Evolutionary conservation across 805 yeast species (phyloP).

Genomic region (Myxozyma mucilagina): DNA sequence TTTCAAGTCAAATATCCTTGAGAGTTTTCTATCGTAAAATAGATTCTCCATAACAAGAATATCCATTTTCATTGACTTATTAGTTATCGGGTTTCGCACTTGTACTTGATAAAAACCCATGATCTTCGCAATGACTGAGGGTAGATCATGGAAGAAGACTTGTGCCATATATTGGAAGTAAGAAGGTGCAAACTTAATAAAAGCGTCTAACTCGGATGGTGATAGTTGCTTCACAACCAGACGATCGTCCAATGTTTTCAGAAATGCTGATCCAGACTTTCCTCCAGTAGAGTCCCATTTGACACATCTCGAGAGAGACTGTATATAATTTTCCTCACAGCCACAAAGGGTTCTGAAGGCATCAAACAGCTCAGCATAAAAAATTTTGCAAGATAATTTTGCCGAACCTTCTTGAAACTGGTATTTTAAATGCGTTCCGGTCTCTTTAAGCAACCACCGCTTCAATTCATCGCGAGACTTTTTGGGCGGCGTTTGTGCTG

Average conservation of each 20-base stretch:
- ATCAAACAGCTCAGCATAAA: slow-evolving; percentile 94
- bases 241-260: slow-evolving; percentile 88
- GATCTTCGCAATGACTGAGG: slow-evolving; percentile 90
- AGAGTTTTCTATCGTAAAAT: slow-evolving; percentile 77
- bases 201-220: slow-evolving; percentile 86
- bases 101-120: slow-evolving; percentile 95
- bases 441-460: slow-evolving; percentile 69
- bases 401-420: slow-evolving; percentile 87
- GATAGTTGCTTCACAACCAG: slow-evolving; percentile 87
- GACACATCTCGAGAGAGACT: slow-evolving; percentile 87
- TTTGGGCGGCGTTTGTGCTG: not conserved
- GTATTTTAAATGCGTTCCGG: slow-evolving; percentile 87
- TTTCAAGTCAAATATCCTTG: slow-evolving; percentile 89
- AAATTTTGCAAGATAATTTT: slow-evolving; percentile 84
- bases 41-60: slow-evolving; percentile 93
- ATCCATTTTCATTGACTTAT: slow-evolving; percentile 80
- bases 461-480: slow-evolving; percentile 48
- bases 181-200: slow-evolving; percentile 92
- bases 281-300: slow-evolving; percentile 98
- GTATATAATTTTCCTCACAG: slow-evolving; percentile 70
- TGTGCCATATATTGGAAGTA: slow-evolving; percentile 96
- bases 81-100: slow-evolving; percentile 73
- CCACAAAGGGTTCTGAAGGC: slow-evolving; percentile 87
- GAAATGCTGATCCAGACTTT: slow-evolving; percentile 89
- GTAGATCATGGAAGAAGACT: slow-evolving; percentile 89